Percentiles rank a stretch among this genome's conserved stretches.
Evolutionary conservation across 495 filamentous ascomycete genomes (phyloP).

Genomic region (Neurospora sp.): DNA sequence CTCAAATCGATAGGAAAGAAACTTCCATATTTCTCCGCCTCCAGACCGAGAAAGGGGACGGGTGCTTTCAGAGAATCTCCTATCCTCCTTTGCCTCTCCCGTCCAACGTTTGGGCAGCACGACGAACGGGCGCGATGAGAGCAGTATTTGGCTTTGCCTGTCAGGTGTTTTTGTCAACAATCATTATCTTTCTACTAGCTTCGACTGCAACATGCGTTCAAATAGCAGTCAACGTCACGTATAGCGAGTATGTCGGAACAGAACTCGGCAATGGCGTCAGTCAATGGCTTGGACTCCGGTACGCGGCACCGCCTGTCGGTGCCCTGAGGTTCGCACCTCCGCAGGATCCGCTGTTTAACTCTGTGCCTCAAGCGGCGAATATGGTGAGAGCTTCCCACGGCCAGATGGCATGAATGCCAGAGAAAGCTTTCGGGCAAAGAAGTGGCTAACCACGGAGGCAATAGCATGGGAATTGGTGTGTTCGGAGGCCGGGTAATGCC

Average conservation of each 20-base stretch:
- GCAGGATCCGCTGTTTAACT: slow-evolving; percentile 17
- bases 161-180: not conserved
- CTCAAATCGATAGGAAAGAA: not conserved
- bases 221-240: slow-evolving; percentile 25
- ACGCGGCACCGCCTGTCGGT: slow-evolving; percentile 30
- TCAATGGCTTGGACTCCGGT: slow-evolving; percentile 33
- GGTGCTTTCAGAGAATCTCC: not conserved
- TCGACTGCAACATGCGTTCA: not conserved
- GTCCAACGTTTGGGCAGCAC: not conserved
- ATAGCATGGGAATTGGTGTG: slow-evolving; percentile 36
- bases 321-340: slow-evolving; percentile 27
- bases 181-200: not conserved
- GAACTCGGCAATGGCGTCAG: slow-evolving; percentile 22
- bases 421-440: not conserved
- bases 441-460: slow-evolving; percentile 19
- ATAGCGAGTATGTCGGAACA: slow-evolving; percentile 25
- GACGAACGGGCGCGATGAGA: not conserved
- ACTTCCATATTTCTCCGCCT: not conserved
- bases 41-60: not conserved
- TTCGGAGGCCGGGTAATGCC: slow-evolving; percentile 32
- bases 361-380: slow-evolving; percentile 17
- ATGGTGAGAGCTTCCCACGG: slow-evolving; percentile 8
- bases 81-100: not conserved
- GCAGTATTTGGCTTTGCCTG: not conserved
- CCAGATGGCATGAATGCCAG: not conserved